phyloP scores from a whole-genome alignment of 495 filamentous ascomycete genomes.

The Talaromyces ruber region DNA sequence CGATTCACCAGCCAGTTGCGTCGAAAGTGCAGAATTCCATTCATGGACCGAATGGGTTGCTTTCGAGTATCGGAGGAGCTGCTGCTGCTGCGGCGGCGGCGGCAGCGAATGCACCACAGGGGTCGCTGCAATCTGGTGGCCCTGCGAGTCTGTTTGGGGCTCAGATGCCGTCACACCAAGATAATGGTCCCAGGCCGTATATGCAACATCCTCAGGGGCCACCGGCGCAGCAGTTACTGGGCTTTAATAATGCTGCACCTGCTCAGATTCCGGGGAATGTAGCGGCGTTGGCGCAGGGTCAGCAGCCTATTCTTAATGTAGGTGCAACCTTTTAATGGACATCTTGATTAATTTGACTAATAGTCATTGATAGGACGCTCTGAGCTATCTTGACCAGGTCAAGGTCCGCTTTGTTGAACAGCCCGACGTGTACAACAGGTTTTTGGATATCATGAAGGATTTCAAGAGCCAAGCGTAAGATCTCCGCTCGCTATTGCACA shows the following conservation, averaged over 20 bases:
- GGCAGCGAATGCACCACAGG: conserved; percentile 32
- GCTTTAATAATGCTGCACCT: conserved; percentile 36
- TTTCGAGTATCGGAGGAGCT: conserved; percentile 60
- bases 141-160: conserved; percentile 59
- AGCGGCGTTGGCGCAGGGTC: conserved; percentile 67
- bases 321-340: conserved; percentile 21
- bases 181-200: conserved; percentile 51
- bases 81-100: conserved; percentile 39
- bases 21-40: conserved; percentile 71
- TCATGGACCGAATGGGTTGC: conserved; percentile 78
- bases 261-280: conserved; percentile 41
- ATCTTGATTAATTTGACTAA: neutral
- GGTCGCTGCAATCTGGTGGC: conserved; percentile 57
- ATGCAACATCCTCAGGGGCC: conserved; percentile 53
- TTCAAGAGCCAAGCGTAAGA: conserved; percentile 95
- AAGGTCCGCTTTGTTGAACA: conserved; percentile 97
- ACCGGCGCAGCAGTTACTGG: conserved; percentile 53
- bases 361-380: conserved; percentile 60
- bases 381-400: conserved; percentile 97
- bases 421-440: conserved; percentile 96
- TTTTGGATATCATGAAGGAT: conserved; percentile 99
- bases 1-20: conserved; percentile 85
- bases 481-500: neutral
- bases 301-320: conserved; percentile 91
- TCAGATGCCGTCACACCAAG: conserved; percentile 48